Percentiles rank a stretch among this genome's conserved stretches.
phyloP scores from a whole-genome alignment of 2,329 filamentous ascomycete species.

The Hypoxylon sp. region DNA sequence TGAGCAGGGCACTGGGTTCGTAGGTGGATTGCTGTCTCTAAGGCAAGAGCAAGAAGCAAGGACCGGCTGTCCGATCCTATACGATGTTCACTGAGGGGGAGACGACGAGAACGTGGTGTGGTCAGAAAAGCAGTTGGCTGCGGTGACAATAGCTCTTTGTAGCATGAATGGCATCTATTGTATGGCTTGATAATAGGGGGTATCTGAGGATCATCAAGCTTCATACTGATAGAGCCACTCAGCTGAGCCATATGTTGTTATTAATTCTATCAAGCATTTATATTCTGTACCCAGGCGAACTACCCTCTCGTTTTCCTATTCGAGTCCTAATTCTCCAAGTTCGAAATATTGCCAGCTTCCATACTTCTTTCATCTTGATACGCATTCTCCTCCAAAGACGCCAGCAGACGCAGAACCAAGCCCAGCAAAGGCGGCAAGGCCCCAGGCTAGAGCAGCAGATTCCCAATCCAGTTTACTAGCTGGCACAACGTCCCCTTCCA shows the following conservation, averaged over 20 bases:
- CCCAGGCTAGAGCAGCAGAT: slow-evolving; percentile 63
- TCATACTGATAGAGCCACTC: no score
- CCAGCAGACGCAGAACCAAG: slow-evolving; percentile 62
- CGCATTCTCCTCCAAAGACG: slow-evolving; percentile 64
- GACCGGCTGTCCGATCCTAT: background rate
- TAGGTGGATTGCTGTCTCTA: background rate
- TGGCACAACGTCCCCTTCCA: slow-evolving; percentile 61
- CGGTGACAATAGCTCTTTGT: background rate
- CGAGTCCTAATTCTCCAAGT: slow-evolving; percentile 3
- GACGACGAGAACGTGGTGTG: background rate
- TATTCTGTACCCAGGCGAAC: slow-evolving; percentile 37
- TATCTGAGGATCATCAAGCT: background rate
- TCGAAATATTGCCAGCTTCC: background rate
- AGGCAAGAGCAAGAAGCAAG: background rate
- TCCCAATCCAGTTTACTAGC: slow-evolving; percentile 63
- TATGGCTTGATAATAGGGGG: background rate
- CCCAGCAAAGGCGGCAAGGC: slow-evolving; percentile 61
- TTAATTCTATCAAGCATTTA: background rate
- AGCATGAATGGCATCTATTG: background rate
- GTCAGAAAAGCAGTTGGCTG: background rate
- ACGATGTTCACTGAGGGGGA: background rate
- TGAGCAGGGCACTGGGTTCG: no score
- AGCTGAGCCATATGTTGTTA: background rate
- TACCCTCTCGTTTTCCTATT: slow-evolving; percentile 2
- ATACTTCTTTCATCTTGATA: slow-evolving; percentile 55